These are phyloP conservation scores for Chrysoporthe austroafricana DNA, from an alignment of 2,329 filamentous ascomycete species.

Conservation along the genomic window DNA sequence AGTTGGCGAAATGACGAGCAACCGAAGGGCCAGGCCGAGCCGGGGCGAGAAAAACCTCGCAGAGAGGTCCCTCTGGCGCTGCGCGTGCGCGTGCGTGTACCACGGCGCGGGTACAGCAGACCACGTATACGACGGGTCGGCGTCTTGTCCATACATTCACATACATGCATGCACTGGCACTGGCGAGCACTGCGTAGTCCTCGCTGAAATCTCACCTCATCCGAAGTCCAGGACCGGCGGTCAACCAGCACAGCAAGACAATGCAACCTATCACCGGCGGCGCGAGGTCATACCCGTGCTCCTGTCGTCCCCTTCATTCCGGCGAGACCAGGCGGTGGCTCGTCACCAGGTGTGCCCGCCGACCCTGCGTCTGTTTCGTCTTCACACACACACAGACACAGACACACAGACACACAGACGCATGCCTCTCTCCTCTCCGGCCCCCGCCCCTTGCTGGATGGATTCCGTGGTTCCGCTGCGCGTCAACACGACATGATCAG, in stretches of 20 bases:
- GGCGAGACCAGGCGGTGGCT: conserved; percentile 23
- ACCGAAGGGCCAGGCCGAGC: conserved; percentile 4
- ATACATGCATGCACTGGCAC: no score
- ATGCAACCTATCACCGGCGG: not conserved
- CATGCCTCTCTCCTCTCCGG: not conserved
- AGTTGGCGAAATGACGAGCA: conserved; percentile 28
- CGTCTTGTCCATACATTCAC: not conserved
- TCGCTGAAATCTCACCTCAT: conserved; percentile 6
- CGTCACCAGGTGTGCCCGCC: not conserved
- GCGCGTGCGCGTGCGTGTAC: not conserved
- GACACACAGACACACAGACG: not conserved
- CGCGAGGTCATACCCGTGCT: conserved; percentile 20
- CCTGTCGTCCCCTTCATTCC: not conserved
- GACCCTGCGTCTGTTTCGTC: conserved; percentile 3
- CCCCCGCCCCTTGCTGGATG: no score
- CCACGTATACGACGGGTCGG: not conserved
- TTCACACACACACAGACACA: not conserved
- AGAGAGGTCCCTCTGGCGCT: not conserved
- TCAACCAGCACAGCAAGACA: conserved; percentile 9
- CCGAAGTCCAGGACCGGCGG: conserved; percentile 18
- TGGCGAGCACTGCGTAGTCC: no score
- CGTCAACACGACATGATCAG: not conserved
- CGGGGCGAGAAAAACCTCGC: conserved; percentile 1
- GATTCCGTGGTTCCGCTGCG: not conserved
- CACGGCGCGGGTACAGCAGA: not conserved